These are phyloP conservation scores for Fagopyrum homotropicum DNA, from an alignment of 148 eudicot genomes.

Conservation along the genomic window DNA sequence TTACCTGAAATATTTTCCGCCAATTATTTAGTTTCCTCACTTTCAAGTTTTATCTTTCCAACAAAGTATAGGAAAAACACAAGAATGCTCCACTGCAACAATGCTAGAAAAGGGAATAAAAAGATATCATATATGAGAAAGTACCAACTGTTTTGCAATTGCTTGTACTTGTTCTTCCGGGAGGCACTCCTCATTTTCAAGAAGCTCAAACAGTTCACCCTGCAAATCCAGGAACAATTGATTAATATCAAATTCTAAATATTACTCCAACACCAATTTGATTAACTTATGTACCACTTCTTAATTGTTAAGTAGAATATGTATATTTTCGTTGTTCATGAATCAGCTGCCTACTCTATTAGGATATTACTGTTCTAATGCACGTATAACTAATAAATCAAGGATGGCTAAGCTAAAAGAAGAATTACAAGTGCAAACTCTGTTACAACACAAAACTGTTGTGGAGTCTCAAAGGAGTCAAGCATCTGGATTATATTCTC, in stretches of 20 bases:
- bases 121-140: slow-evolving; percentile 4
- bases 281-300: background rate
- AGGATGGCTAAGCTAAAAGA: background rate
- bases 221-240: slow-evolving; percentile 15
- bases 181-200: slow-evolving; percentile 92
- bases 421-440: slow-evolving; percentile 88
- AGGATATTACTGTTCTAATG: background rate
- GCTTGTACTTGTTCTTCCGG: slow-evolving; percentile 99
- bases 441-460: slow-evolving; percentile 95
- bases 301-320: background rate
- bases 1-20: slow-evolving; percentile 44
- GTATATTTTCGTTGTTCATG: background rate
- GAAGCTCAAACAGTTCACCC: slow-evolving; percentile 97
- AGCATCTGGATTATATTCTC: slow-evolving; percentile 95
- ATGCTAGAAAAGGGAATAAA: background rate
- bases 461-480: slow-evolving; percentile 91
- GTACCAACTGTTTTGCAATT: slow-evolving; percentile 96
- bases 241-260: background rate
- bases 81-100: background rate
- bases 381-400: background rate
- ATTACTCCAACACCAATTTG: slow-evolving; percentile 2
- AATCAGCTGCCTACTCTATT: background rate
- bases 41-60: background rate
- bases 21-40: slow-evolving; percentile 1
- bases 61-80: background rate